These are phyloP conservation scores for Septoria petroselini DNA, from an alignment of 2,329 filamentous ascomycete species.

Conservation along the genomic window DNA sequence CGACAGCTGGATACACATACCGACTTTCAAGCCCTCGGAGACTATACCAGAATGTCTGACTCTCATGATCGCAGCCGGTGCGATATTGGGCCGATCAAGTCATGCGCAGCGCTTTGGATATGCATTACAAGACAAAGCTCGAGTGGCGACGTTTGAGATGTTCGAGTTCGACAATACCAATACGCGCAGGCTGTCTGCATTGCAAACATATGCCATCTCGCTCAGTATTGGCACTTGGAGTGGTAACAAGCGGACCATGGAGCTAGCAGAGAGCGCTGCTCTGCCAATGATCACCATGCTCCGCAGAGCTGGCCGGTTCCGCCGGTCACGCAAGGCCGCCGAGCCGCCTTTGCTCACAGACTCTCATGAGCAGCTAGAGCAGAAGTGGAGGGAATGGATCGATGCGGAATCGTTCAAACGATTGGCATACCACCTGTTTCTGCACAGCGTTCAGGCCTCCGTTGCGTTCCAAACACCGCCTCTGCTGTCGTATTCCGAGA, in stretches of 20 bases:
- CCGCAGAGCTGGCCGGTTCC: constrained; percentile 23
- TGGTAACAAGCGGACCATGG: constrained; percentile 27
- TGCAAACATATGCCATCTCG: constrained; percentile 23
- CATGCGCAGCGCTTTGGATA: constrained; percentile 26
- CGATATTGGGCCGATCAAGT: constrained; percentile 22
- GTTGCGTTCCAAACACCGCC: constrained; percentile 24
- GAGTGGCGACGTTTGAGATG: constrained; percentile 17
- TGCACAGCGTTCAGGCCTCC: constrained; percentile 23
- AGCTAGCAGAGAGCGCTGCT: constrained; percentile 18
- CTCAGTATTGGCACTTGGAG: constrained; percentile 25
- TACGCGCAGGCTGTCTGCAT: constrained; percentile 20
- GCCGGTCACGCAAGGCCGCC: constrained; percentile 13
- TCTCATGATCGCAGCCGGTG: constrained; percentile 23
- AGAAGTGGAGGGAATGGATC: constrained; percentile 24
- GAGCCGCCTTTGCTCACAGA: constrained; percentile 15
- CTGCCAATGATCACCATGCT: constrained; percentile 25
- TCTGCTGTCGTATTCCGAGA: constrained; percentile 23
- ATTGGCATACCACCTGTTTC: constrained; percentile 23
- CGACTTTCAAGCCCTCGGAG: constrained; percentile 19
- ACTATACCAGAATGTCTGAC: constrained; percentile 22
- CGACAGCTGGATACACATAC: constrained; percentile 25
- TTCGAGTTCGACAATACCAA: constrained; percentile 24
- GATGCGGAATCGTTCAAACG: constrained; percentile 25
- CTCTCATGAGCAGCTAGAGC: constrained; percentile 11
- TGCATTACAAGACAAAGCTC: constrained; percentile 23